Evolutionary conservation across 352 stramenopile species (phyloP).

Genomic region (Phytopythium sindhum): DNA sequence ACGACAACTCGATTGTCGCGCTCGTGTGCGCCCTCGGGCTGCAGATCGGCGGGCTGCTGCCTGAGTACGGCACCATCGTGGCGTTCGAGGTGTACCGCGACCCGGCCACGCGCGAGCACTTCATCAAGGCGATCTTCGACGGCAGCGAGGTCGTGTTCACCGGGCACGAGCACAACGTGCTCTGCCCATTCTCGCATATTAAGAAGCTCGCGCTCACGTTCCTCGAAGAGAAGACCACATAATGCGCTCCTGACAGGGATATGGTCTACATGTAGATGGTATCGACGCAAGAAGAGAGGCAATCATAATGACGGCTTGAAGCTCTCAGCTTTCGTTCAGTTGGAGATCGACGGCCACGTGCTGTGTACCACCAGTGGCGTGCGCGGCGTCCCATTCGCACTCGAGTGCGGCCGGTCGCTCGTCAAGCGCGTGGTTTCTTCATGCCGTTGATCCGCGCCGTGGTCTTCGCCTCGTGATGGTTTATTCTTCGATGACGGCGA

Average conservation of each 20-base stretch:
- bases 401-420: not conserved
- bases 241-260: not conserved
- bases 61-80: constrained; percentile 68
- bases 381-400: constrained; percentile 15
- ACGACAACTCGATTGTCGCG: constrained; percentile 84
- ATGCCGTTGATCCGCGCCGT: constrained; percentile 8
- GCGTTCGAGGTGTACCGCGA: constrained; percentile 71
- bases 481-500: constrained; percentile 12
- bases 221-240: constrained; percentile 24
- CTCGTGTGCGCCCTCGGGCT: constrained; percentile 68
- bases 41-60: constrained; percentile 47
- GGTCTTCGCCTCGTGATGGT: constrained; percentile 11
- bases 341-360: constrained; percentile 28
- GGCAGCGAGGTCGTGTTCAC: constrained; percentile 44
- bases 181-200: constrained; percentile 68
- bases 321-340: not conserved
- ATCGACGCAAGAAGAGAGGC: not conserved
- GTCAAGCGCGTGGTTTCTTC: constrained; percentile 1
- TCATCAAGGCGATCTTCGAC: constrained; percentile 61
- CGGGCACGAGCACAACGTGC: constrained; percentile 43
- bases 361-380: constrained; percentile 34
- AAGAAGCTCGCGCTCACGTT: constrained; percentile 53
- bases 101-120: constrained; percentile 35
- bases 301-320: not conserved
- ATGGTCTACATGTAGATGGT: not conserved